Evolutionary conservation across 192 early-diverging fungal genomes (phyloP), one percentile per base, ranked within the genome.

Genomic region (Nowakowskiella sp.): DNA sequence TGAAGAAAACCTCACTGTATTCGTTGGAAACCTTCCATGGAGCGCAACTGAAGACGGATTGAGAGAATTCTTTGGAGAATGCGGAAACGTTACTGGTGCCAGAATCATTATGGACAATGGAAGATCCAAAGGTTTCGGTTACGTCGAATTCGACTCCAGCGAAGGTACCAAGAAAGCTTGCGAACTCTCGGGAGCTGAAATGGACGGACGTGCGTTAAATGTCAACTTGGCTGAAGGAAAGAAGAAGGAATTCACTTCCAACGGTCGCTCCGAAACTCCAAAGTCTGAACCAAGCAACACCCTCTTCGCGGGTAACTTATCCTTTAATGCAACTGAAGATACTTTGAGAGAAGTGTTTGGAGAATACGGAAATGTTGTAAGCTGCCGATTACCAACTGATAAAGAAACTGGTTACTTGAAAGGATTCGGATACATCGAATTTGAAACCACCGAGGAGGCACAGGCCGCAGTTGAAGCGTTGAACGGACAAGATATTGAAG

Each of bases 61-160:
- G 47, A 64, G 65, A 10, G 61, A 69, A 31, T 67, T 66, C 56
- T 88, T 91, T 44, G 57, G 67, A 33, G 80, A 82, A 49, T 70
- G 69, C 59, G 90, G 91, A 56, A 77, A 81, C 44, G 76, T 95
- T 48, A 55, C 57, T 4, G 72, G 71, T 51, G 86, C 84, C 23
- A 84, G 91, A 43, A 81, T 97, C 50, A 82, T 88, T 46, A 84
- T 68, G 49, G 76, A 77, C 50, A 78, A 80, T 33, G 84, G 85
- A 44, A 68, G 71, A 48, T 78, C 88, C 44, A 89, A 85, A 66
- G 89, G 86, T 32, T 93, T 87, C 65, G 91, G 83, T 49, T 93
- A 93, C 73, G 80, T 97, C 27, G 90, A 94, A 47, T 95, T 94
- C 62, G 65, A 73, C 46, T 56, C 60, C 44, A 54, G 74, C 25